Evolutionary conservation across 192 early-diverging fungal species (phyloP).

Genomic region (Coemansia sp.): DNA sequence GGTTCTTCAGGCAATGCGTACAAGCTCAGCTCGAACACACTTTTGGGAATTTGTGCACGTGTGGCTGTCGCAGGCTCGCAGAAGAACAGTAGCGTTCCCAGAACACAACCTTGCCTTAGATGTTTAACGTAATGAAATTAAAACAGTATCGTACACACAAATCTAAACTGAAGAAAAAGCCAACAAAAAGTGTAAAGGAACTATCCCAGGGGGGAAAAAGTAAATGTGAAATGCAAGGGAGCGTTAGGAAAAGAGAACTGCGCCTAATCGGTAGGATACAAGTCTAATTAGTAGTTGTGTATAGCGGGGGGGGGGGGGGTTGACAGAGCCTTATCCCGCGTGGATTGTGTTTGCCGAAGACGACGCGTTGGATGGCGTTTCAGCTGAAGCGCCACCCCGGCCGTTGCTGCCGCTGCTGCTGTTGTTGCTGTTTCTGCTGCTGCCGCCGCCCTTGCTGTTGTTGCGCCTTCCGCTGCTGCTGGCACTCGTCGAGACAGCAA

Average conservation of each 20-base stretch:
- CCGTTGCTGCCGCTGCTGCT: background rate
- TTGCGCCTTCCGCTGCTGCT: background rate
- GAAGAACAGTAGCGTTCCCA: background rate
- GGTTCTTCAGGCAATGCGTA: background rate
- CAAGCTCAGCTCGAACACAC: background rate
- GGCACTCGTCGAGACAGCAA: slow-evolving; percentile 14
- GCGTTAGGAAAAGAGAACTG: too few relatives aligned
- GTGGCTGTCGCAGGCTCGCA: background rate
- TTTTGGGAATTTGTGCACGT: slow-evolving; percentile 10
- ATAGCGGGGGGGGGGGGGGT: background rate
- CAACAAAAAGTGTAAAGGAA: background rate
- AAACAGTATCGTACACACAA: slow-evolving; percentile 14
- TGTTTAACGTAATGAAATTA: background rate
- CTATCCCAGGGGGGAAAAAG: background rate
- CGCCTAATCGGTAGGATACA: background rate
- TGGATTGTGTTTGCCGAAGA: slow-evolving; percentile 20
- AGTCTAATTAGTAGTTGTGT: background rate
- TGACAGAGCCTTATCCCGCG: slow-evolving; percentile 1
- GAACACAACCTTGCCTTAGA: background rate
- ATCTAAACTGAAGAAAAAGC: background rate
- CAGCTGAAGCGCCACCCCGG: slow-evolving; percentile 7
- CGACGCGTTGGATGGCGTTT: background rate
- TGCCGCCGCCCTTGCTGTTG: background rate
- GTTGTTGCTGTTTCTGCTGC: slow-evolving; percentile 1
- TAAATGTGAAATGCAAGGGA: background rate